Evolutionary conservation across 352 stramenopile species (phyloP), one percentile per base, ranked within the genome.

Genomic region (Pythium grandisporangium): DNA sequence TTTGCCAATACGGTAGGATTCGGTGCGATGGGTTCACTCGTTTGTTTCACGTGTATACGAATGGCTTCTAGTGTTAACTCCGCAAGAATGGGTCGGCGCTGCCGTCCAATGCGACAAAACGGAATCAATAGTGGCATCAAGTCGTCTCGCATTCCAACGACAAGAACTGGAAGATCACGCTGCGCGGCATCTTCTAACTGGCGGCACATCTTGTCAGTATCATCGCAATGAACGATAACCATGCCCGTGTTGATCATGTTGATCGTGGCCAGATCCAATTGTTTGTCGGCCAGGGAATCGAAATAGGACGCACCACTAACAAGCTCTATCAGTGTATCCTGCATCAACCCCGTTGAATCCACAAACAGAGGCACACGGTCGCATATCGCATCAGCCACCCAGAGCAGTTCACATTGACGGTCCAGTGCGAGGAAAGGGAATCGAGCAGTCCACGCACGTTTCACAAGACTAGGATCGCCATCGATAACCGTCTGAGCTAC

Each of bases 251-350:
- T 26, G 5, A 49, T 39, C 27, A 14, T 14, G 14, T 38, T 5
- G 42, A 32, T 29, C 14, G 50, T 37, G 11, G 44, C 23, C 6
- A 37, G 17, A 25, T 12, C 50, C 50, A 12, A 12, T 48, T 41
- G 34, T 19, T 59, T 45, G 16, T 53, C 51, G 33, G 41, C 46
- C 3, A 13, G 38, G n/a, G 53, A 44, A 6, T 23, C 21, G 40
- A 71, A 70, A 8, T 72, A 37, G 4, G 61, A 49, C 11, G 67
- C 35, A 0, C 60, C 66, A 1, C 51, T 78, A 48, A 84, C 82
- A 2, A 66, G 49, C 14, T 73, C 56, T 4, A 80, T 49, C 6
- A 84, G 53, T 23, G 70, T 61, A 7, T 58, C 53, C 53, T 82
- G 71, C 1, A 77, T 30, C 12, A 79, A 29, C 0, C 66, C 70